phyloP scores from a whole-genome alignment of 2,329 filamentous ascomycete species.

The Cladobotryum protrusum region DNA sequence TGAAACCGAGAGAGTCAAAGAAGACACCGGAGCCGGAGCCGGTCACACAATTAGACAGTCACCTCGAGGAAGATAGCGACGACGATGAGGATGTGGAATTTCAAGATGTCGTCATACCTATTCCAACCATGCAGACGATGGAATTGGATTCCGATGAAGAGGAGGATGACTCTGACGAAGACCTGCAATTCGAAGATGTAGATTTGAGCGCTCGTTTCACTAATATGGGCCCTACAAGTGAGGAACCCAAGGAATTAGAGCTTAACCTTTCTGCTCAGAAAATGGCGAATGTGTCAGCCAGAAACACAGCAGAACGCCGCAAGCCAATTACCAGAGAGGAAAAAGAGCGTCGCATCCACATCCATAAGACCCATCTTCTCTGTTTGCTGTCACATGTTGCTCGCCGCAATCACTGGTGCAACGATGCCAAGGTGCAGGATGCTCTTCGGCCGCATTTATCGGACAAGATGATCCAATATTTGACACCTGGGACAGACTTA shows the following conservation, averaged over 20 bases:
- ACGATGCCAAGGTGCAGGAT: conserved; percentile 62
- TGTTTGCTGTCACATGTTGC: conserved; percentile 75
- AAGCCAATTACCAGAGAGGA: conserved; percentile 51
- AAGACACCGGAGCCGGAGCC: background rate
- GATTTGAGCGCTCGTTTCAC: conserved; percentile 31
- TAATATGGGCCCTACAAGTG: conserved; percentile 16
- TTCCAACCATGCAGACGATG: conserved; percentile 45
- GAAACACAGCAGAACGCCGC: conserved; percentile 34
- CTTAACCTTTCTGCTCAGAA: conserved; percentile 48
- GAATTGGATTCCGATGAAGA: conserved; percentile 43
- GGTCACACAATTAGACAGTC: background rate
- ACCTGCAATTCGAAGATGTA: conserved; percentile 44
- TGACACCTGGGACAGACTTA: conserved; percentile 62
- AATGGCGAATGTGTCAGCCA: conserved; percentile 23
- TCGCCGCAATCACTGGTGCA: conserved; percentile 83
- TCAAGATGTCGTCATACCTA: conserved; percentile 44
- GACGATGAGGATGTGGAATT: conserved; percentile 42
- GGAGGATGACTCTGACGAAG: conserved; percentile 34
- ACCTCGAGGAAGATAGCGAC: conserved; percentile 19
- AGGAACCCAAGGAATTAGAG: conserved; percentile 35
- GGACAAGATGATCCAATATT: conserved; percentile 56
- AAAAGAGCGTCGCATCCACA: conserved; percentile 54
- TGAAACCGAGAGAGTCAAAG: background rate
- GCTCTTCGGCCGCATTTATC: conserved; percentile 59
- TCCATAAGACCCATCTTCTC: conserved; percentile 83